Base-by-base conservation (phyloP, 148 eudicot genomes). In the Arbutus unedo region DNA sequence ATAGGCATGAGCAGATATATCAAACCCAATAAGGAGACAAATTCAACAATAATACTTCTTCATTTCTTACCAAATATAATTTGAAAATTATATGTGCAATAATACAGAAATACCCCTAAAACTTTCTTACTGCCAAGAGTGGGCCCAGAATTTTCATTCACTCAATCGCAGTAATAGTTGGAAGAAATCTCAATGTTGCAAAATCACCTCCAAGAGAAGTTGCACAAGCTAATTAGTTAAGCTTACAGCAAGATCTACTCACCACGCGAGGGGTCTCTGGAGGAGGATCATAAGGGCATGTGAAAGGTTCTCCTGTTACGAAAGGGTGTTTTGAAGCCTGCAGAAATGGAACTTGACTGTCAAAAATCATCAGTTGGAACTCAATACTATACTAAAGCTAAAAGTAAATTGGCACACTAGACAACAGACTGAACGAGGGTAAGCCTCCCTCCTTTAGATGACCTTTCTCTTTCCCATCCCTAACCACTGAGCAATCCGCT, bases 291-390 rank as follows among this genome's bases (percentile, higher is more conserved):
- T 87, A 96, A 66, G 98, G 97, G 82, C 90, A 84, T n/a, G 93
- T 91, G 87, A 94, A 96, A 84, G 97, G 97, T 89, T 96, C 99
- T 83, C 99, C 99, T 7, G 99, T 96, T 81, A 96, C 87, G 83
- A 96, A 96, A 83, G 99, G 99, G 77, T 96, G 99, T 83, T 90
- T 96, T 84, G 92, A 92, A 72, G 99, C 99, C 99, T 96, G 88
- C 90, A 89, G 23, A 77, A 78, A 83, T 16, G 85, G 11, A 62
- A 70, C 77, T 55, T 21, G 82, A 72, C 43, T 60, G 64, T 56
- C 31, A 79, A 49, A 21, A 7, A 78, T 19, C 47, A 72, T 25
- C 41, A 19, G 60, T 57, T 45, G 47, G 53, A 76, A 68, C 44
- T 60, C 47, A 76, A 18, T 15, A 8, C 2, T 25, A 70, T 38